These are phyloP conservation scores for Lentinula boryana DNA, from an alignment of 768 basidiomycete species.

Conservation along the genomic window DNA sequence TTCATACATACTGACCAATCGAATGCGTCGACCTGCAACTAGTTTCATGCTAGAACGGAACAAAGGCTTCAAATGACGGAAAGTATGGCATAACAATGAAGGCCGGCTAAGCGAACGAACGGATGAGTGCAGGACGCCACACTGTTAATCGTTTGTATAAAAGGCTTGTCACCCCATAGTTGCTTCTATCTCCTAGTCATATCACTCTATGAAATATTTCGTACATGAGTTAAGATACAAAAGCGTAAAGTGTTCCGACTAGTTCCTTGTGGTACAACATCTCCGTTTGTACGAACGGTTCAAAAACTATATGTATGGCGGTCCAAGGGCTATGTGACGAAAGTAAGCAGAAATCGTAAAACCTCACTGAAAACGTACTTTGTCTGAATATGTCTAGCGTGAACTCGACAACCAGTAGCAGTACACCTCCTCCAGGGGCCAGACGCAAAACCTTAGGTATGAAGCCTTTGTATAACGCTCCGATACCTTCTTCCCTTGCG, in stretches of 20 bases:
- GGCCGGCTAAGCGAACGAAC: too few species aligned
- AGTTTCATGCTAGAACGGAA: too few species aligned
- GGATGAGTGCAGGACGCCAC: too few species aligned
- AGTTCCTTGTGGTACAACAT: background rate
- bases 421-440: conserved; percentile 92
- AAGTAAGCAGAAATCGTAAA: background rate
- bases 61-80: too few species aligned
- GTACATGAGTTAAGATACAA: background rate
- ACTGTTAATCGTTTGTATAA: too few species aligned
- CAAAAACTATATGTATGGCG: conserved; percentile 38
- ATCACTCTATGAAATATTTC: background rate
- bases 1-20: too few species aligned
- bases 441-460: conserved; percentile 92
- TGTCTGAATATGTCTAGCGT: conserved; percentile 73
- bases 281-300: background rate
- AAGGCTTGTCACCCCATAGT: too few species aligned
- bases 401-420: conserved; percentile 90
- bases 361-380: conserved; percentile 32
- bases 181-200: too few species aligned
- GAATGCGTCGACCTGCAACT: too few species aligned
- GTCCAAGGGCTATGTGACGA: conserved; percentile 35
- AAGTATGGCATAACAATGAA: too few species aligned
- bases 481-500: conserved; percentile 80
- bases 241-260: background rate
- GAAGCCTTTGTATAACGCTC: conserved; percentile 92